Conservation (phyloP, 176 grass and related monocot genomes). For the Stipa capillata region DNA sequence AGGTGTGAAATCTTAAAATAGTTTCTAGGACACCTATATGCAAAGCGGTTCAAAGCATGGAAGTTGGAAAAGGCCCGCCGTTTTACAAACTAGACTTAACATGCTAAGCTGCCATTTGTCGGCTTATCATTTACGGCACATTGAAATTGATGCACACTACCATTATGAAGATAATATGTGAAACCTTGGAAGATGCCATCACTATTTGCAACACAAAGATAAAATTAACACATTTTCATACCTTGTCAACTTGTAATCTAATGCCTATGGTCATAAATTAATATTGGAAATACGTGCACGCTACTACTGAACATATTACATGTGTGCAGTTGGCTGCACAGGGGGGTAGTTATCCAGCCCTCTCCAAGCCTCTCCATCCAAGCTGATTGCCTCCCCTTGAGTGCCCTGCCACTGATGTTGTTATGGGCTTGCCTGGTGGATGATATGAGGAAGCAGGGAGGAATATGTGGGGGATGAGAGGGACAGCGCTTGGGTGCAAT, state of each 20-base stretch:
- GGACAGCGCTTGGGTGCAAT: neutral
- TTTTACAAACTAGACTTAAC: constrained; percentile 1
- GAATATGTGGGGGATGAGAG: no score
- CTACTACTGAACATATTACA: neutral
- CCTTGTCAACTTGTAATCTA: neutral
- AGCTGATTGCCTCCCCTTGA: neutral
- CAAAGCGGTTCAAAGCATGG: neutral
- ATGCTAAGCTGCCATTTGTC: neutral
- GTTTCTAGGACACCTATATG: neutral
- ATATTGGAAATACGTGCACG: neutral
- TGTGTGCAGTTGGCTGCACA: no score
- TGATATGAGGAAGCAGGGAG: neutral
- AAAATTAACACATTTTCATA: neutral
- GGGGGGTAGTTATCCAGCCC: no score
- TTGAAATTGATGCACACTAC: neutral
- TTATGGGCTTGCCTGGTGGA: neutral
- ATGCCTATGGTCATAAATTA: neutral
- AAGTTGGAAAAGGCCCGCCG: neutral
- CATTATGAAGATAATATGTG: neutral
- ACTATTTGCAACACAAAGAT: neutral
- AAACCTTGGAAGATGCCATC: neutral
- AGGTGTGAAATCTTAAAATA: neutral
- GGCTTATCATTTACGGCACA: neutral
- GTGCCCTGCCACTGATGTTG: neutral
- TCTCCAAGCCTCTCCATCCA: no score